These are phyloP conservation scores for Epichloe gansuensis DNA, from an alignment of 2,329 filamentous ascomycete species.

Conservation along the genomic window DNA sequence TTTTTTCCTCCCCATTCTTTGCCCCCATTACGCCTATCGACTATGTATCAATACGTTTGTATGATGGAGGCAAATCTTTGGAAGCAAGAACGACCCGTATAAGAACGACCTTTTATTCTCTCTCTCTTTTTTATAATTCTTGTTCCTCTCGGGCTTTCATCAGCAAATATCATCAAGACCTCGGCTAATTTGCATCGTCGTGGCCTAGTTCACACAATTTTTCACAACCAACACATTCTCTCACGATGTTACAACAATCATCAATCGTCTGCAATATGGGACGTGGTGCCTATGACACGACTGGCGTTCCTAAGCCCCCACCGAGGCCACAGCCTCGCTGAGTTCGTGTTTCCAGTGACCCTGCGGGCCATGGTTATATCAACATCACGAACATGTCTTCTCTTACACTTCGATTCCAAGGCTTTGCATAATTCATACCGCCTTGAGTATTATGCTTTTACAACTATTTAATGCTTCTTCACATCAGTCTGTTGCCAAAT, in stretches of 20 bases:
- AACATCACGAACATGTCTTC: neutral
- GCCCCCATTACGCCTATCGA: neutral
- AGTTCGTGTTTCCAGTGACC: conserved; percentile 5
- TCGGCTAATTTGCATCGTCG: neutral
- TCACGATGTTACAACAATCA: conserved; percentile 25
- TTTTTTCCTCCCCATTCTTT: neutral
- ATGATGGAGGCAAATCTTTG: neutral
- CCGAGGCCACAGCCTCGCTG: conserved; percentile 29
- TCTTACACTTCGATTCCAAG: conserved; percentile 1
- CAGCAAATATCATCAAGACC: neutral
- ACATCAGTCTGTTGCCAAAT: conserved; percentile 18
- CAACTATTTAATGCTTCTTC: conserved; percentile 8
- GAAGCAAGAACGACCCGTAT: neutral
- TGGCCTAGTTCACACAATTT: neutral
- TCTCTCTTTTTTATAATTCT: neutral
- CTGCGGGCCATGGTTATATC: neutral
- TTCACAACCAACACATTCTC: conserved; percentile 6
- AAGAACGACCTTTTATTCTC: neutral
- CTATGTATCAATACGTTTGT: no score
- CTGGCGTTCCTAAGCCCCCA: conserved; percentile 35
- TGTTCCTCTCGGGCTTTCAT: neutral
- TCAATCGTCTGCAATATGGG: conserved; percentile 32
- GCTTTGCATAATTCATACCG: neutral
- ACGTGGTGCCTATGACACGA: conserved; percentile 40
- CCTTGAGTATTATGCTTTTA: conserved; percentile 17